Evolutionary conservation across 1,284 basidiomycete genomes (phyloP).

Genomic region (Papiliotrema terrestris): DNA sequence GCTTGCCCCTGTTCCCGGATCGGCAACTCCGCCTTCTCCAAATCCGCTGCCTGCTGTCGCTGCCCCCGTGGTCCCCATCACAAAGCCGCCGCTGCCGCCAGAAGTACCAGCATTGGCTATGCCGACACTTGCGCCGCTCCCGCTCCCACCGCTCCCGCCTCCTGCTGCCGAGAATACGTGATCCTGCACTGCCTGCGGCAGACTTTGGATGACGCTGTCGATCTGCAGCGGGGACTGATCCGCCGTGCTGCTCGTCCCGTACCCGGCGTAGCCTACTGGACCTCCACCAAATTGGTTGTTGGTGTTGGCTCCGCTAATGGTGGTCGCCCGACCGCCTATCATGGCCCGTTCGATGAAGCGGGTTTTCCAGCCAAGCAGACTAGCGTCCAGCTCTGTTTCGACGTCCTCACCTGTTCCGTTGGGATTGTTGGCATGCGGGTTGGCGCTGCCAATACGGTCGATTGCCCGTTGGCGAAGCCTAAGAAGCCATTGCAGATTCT

Average conservation of each 20-base stretch:
- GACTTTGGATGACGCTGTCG: constrained; percentile 6
- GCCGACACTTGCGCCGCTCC: too few species aligned
- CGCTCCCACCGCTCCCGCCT: too few species aligned
- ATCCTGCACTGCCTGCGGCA: constrained; percentile 12
- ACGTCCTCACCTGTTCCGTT: background rate
- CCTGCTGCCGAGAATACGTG: constrained; percentile 6
- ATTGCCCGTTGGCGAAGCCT: constrained; percentile 20
- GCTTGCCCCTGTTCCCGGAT: background rate
- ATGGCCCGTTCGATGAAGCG: constrained; percentile 26
- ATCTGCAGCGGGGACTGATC: constrained; percentile 2
- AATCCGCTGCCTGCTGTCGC: too few species aligned
- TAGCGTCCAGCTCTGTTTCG: constrained; percentile 17
- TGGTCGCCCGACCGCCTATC: constrained; percentile 7
- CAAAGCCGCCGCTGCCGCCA: too few species aligned
- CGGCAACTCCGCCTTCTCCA: too few species aligned
- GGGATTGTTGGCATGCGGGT: background rate
- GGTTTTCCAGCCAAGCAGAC: constrained; percentile 35
- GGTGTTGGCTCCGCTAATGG: background rate
- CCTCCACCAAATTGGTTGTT: background rate
- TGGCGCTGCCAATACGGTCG: background rate
- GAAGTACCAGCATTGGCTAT: too few species aligned
- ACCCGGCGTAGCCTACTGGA: too few species aligned
- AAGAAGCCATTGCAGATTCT: constrained; percentile 30
- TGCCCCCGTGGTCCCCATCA: too few species aligned
- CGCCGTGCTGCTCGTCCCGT: background rate